Evolutionary conservation across 345 rosid genomes (phyloP).

Genomic region (Heritiera fomes): DNA sequence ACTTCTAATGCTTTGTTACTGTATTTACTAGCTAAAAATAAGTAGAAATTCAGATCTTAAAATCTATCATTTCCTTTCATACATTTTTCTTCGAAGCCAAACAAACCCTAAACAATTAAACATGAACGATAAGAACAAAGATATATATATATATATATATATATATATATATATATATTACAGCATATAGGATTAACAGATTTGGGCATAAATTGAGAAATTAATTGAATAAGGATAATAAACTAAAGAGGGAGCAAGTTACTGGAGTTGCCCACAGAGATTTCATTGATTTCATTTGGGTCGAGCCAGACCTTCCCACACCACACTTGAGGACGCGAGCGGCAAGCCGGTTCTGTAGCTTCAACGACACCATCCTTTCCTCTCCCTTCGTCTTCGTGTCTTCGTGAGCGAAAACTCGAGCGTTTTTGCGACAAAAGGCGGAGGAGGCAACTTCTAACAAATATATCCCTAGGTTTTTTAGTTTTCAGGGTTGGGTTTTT

Average conservation of each 20-base stretch:
- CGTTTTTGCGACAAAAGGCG: neutral
- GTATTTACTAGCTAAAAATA: neutral
- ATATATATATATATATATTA: no score
- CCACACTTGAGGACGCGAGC: constrained; percentile 73
- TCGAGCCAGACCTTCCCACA: constrained; percentile 69
- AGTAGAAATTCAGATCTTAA: neutral
- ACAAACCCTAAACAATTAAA: neutral
- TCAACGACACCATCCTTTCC: constrained; percentile 56
- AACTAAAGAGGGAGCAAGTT: constrained; percentile 9
- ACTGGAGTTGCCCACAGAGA: constrained; percentile 82
- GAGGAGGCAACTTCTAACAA: neutral
- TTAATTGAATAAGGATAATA: neutral
- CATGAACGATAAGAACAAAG: neutral
- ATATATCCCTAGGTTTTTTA: neutral
- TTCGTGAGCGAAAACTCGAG: constrained; percentile 15
- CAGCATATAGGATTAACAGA: neutral
- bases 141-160: neutral
- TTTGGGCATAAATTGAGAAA: neutral
- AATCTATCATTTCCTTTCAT: neutral
- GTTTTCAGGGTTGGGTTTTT: constrained; percentile 31
- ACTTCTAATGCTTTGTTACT: neutral
- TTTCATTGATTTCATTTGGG: constrained; percentile 60
- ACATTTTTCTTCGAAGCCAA: neutral
- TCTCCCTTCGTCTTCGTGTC: constrained; percentile 8
- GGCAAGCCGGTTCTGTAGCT: constrained; percentile 72